These are phyloP conservation scores for Ceratocystis ficicola DNA, from an alignment of 2,329 filamentous ascomycete genomes.

Conservation along the genomic window DNA sequence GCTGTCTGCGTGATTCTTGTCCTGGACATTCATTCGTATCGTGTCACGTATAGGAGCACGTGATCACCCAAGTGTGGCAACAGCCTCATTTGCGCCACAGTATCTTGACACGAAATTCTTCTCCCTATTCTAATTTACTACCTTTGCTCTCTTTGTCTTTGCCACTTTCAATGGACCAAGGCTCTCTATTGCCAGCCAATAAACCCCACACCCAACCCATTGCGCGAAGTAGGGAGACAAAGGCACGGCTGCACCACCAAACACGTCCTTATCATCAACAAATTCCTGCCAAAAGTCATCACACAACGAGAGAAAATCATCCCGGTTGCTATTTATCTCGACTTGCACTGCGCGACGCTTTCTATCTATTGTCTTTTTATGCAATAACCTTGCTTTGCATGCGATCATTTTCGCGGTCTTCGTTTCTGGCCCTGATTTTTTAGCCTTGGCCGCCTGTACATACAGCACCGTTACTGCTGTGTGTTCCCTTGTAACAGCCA, in stretches of 20 bases:
- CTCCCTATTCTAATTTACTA: not conserved
- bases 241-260: slow-evolving; percentile 8
- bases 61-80: not conserved
- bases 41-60: not conserved
- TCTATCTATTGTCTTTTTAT: not conserved
- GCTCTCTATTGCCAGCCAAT: not conserved
- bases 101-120: slow-evolving; percentile 2
- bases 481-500: not conserved
- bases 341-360: not conserved
- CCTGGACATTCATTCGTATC: too few relatives aligned
- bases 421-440: not conserved
- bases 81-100: not conserved
- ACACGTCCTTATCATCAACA: slow-evolving; percentile 7
- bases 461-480: not conserved
- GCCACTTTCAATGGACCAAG: not conserved
- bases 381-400: not conserved
- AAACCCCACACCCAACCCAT: slow-evolving; percentile 16
- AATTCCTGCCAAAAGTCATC: slow-evolving; percentile 10
- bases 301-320: not conserved
- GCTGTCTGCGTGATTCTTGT: not conserved
- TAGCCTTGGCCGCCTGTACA: slow-evolving; percentile 10
- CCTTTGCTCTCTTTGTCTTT: not conserved
- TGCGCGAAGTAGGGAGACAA: slow-evolving; percentile 14
- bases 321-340: slow-evolving; percentile 3
- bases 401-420: not conserved